phyloP scores from a whole-genome alignment of 345 rosid genomes.

The Cochlearia excelsa region DNA sequence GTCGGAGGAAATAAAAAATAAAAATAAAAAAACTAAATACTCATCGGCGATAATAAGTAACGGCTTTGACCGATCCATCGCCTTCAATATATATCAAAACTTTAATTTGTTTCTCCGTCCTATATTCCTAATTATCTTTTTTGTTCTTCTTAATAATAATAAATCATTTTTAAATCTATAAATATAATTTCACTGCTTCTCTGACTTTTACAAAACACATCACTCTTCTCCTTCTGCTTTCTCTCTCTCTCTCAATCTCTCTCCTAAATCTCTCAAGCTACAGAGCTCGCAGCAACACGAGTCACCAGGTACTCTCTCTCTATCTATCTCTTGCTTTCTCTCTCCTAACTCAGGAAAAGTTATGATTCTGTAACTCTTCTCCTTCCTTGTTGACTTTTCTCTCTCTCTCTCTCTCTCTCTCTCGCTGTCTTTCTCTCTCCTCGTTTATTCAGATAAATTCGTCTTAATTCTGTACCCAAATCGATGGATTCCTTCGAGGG shows the following conservation, averaged over 20 bases:
- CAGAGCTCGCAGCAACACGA: constrained; percentile 14
- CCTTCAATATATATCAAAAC: not conserved
- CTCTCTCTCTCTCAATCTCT: constrained; percentile 16
- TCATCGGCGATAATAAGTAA: not conserved
- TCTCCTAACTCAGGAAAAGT: constrained; percentile 11
- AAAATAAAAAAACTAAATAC: no score
- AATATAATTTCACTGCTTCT: constrained; percentile 28
- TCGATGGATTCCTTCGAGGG: constrained; percentile 7
- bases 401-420: not conserved
- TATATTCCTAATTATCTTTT: not conserved
- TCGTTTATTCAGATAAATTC: constrained; percentile 13
- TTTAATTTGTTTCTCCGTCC: constrained; percentile 1
- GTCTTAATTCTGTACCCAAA: not conserved
- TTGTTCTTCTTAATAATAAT: not conserved
- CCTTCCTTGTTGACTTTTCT: constrained; percentile 35
- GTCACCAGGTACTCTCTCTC: constrained; percentile 17
- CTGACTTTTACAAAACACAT: constrained; percentile 15
- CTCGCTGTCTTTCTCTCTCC: not conserved
- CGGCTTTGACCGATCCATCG: constrained; percentile 23
- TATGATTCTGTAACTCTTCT: not conserved
- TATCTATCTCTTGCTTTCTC: not conserved
- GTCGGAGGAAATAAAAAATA: no score
- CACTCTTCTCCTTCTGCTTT: constrained; percentile 12
- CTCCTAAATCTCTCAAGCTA: not conserved
- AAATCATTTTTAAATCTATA: not conserved